Evolutionary conservation across 371 early-diverging fungal genomes (phyloP).

Genomic region (Syncephalis fuscata): DNA sequence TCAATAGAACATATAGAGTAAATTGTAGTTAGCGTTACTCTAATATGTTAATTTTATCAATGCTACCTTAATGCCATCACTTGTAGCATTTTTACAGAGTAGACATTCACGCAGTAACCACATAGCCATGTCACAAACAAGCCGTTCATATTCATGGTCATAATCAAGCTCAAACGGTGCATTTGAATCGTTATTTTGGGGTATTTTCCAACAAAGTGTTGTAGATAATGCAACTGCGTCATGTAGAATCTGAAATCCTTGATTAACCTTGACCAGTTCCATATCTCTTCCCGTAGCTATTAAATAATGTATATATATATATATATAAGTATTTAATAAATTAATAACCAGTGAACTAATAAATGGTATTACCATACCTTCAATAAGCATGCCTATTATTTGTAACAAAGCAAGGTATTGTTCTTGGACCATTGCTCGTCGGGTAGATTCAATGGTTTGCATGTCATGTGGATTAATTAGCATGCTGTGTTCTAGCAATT

Average conservation of each 20-base stretch:
- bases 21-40: no score
- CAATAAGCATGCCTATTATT: constrained; percentile 14
- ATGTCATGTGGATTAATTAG: not conserved
- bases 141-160: constrained; percentile 11
- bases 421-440: constrained; percentile 15
- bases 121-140: constrained; percentile 16
- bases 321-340: no score
- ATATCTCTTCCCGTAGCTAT: constrained; percentile 3
- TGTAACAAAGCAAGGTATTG: constrained; percentile 14
- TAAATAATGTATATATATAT: not conserved
- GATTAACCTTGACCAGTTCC: constrained; percentile 15
- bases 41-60: constrained; percentile 1
- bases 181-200: not conserved
- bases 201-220: constrained; percentile 7
- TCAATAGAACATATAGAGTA: no score
- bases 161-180: not conserved
- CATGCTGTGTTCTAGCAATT: constrained; percentile 3
- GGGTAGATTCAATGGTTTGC: constrained; percentile 8
- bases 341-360: no score
- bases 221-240: constrained; percentile 12
- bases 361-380: no score
- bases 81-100: not conserved
- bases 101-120: constrained; percentile 15
- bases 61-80: constrained; percentile 1
- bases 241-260: constrained; percentile 17